Evolutionary conservation across 352 stramenopile species (phyloP).

Genomic region (Salisapilia sapeloensis): DNA sequence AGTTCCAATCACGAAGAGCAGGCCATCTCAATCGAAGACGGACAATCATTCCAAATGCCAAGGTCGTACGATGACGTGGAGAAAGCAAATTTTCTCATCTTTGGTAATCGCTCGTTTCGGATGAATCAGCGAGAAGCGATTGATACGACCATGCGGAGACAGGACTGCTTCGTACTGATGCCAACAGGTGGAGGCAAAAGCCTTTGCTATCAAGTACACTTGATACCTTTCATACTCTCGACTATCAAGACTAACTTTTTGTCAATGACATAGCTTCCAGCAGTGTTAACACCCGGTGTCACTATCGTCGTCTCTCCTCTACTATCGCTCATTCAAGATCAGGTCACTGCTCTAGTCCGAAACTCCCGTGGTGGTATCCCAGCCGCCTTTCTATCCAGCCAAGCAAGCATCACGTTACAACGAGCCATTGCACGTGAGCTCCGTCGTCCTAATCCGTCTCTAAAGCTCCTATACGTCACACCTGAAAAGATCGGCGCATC

Average conservation of each 20-base stretch:
- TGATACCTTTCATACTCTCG: slow-evolving; percentile 10
- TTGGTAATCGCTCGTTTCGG: slow-evolving; percentile 73
- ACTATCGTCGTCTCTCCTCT: slow-evolving; percentile 90
- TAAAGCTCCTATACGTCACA: slow-evolving; percentile 91
- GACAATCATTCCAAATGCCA: no score
- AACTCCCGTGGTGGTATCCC: slow-evolving; percentile 46
- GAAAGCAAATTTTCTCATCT: slow-evolving; percentile 36
- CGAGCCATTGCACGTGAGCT: slow-evolving; percentile 68
- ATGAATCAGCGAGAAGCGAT: slow-evolving; percentile 87
- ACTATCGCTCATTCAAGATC: slow-evolving; percentile 89
- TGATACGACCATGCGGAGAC: slow-evolving; percentile 72
- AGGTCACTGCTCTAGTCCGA: slow-evolving; percentile 68
- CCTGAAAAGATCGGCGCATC: slow-evolving; percentile 86
- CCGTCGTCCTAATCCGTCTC: slow-evolving; percentile 31
- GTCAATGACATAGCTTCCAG: slow-evolving; percentile 12
- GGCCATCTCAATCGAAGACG: no score
- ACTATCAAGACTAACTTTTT: not conserved
- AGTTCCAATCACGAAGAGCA: no score
- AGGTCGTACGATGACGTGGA: not conserved
- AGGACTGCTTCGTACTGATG: slow-evolving; percentile 92
- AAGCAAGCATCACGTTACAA: slow-evolving; percentile 42
- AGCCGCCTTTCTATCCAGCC: slow-evolving; percentile 55
- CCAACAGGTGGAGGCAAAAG: slow-evolving; percentile 84
- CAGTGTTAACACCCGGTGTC: slow-evolving; percentile 47
- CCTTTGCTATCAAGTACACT: slow-evolving; percentile 85